phyloP scores from a whole-genome alignment of 129 eudicot species.

The Deinandra increscens region DNA sequence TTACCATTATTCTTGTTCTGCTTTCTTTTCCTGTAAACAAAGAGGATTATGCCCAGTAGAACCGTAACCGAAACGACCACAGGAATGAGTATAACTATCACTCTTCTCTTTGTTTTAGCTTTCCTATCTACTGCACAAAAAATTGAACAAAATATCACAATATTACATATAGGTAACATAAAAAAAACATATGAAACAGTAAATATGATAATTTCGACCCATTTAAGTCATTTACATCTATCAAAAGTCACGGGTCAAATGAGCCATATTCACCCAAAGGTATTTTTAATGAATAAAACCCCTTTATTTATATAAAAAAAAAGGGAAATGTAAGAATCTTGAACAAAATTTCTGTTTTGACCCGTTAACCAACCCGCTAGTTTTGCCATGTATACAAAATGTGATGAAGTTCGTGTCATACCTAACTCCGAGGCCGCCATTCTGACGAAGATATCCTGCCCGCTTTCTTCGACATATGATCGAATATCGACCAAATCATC shows the following conservation, averaged over 20 bases:
- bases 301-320: neutral
- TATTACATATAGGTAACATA: neutral
- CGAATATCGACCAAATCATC: slow-evolving; percentile 53
- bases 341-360: neutral
- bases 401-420: neutral
- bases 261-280: neutral
- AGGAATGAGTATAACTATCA: slow-evolving; percentile 26
- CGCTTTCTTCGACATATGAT: slow-evolving; percentile 33
- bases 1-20: slow-evolving; percentile 25
- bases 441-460: slow-evolving; percentile 48
- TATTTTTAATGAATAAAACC: neutral
- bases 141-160: neutral
- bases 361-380: neutral
- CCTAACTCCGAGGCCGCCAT: slow-evolving; percentile 47
- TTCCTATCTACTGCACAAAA: neutral
- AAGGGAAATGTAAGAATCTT: neutral
- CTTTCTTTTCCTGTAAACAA: slow-evolving; percentile 20
- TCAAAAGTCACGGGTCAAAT: neutral
- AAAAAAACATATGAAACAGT: neutral
- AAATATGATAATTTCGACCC: neutral
- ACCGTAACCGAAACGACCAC: slow-evolving; percentile 12
- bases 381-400: neutral
- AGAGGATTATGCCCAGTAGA: slow-evolving; percentile 24
- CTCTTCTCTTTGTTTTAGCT: slow-evolving; percentile 23
- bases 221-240: neutral